Conservation (phyloP, 176 grass and related monocot genomes). For the Chrysopogon serrulatus region DNA sequence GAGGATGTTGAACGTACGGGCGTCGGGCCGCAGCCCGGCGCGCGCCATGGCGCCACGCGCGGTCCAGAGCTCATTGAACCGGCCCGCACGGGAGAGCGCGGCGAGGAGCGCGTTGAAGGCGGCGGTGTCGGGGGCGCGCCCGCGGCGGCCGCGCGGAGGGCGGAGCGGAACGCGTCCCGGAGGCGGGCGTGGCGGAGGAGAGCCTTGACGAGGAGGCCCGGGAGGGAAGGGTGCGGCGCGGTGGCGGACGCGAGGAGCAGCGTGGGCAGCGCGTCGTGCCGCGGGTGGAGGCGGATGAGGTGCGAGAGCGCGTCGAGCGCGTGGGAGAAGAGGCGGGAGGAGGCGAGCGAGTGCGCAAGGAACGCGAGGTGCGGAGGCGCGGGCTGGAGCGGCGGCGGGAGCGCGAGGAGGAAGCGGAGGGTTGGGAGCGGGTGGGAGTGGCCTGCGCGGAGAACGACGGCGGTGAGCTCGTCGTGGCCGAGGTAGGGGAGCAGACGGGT, state of each 20-base stretch:
- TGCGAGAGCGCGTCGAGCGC: conserved; percentile 56
- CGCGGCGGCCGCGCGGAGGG: conserved; percentile 32
- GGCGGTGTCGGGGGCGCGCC: conserved; percentile 41
- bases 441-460: conserved; percentile 60
- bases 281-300: conserved; percentile 54
- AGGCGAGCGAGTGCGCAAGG: conserved; percentile 65
- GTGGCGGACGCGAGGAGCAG: conserved; percentile 38
- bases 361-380: conserved; percentile 52
- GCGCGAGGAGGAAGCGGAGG: conserved; percentile 56
- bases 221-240: conserved; percentile 40
- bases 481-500: conserved; percentile 65
- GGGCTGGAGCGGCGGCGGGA: conserved; percentile 38
- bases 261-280: conserved; percentile 41
- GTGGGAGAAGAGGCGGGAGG: conserved; percentile 47
- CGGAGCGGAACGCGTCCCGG: conserved; percentile 45
- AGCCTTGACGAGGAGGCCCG: conserved; percentile 67
- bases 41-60: conserved; percentile 48
- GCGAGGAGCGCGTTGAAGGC: conserved; percentile 74
- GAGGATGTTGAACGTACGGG: conserved; percentile 85
- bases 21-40: conserved; percentile 39
- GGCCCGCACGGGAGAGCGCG: conserved; percentile 27
- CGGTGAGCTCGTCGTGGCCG: conserved; percentile 51
- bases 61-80: conserved; percentile 57
- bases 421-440: conserved; percentile 69
- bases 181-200: conserved; percentile 40